Percentiles rank a stretch among this genome's conserved stretches.
Evolutionary conservation across 2,329 filamentous ascomycete genomes (phyloP).

Genomic region (Basipetospora chlamydospora): DNA sequence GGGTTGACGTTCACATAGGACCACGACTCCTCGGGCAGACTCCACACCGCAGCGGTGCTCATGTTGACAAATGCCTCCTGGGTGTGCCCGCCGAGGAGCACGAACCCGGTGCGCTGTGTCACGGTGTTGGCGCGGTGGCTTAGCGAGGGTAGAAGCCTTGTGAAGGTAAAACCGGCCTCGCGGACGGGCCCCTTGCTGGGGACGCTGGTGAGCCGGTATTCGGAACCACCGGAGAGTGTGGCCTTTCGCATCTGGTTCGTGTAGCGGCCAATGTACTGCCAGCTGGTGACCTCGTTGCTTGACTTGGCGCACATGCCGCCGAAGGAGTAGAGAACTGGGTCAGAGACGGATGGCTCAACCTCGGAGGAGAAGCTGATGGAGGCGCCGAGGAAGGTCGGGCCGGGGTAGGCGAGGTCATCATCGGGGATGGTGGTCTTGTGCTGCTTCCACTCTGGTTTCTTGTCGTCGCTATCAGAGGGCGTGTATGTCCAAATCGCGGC

Average conservation of each 20-base stretch:
- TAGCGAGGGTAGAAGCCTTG: conserved; percentile 54
- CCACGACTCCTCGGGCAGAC: conserved; percentile 75
- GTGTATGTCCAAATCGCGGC: conserved; percentile 56
- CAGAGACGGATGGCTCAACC: conserved; percentile 34
- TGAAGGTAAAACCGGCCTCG: conserved; percentile 79
- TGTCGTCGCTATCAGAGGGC: conserved; percentile 23
- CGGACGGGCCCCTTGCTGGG: conserved; percentile 33
- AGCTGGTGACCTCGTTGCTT: conserved; percentile 28
- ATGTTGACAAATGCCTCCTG: conserved; percentile 79
- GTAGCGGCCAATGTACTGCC: conserved; percentile 60
- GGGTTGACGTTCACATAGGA: conserved; percentile 57
- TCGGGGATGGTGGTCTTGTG: conserved; percentile 12
- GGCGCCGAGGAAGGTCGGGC: conserved; percentile 36
- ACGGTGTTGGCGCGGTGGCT: conserved; percentile 50
- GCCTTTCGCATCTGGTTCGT: conserved; percentile 64
- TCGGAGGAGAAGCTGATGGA: conserved; percentile 54
- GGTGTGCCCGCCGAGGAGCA: conserved; percentile 78
- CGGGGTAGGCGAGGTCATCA: conserved; percentile 6
- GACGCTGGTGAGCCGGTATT: conserved; percentile 22
- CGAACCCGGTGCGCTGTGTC: conserved; percentile 62
- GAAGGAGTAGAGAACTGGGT: conserved; percentile 56
- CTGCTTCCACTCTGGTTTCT: conserved; percentile 28
- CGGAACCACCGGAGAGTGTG: conserved; percentile 24
- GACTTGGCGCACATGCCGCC: conserved; percentile 72
- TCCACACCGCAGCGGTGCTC: conserved; percentile 79